These are phyloP conservation scores for Pichia phayaonensis DNA, from an alignment of 805 yeast species.

Conservation along the genomic window DNA sequence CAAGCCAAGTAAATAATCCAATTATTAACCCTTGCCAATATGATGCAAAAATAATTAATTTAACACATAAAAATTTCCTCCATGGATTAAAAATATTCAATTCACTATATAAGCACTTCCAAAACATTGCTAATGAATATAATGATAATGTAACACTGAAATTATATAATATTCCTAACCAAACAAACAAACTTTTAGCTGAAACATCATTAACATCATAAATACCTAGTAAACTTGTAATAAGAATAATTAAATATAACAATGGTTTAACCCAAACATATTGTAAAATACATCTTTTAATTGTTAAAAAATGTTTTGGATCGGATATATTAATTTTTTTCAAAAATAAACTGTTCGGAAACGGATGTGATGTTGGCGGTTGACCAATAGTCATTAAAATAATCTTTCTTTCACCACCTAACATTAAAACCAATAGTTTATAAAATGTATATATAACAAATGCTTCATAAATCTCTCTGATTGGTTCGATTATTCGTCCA, in stretches of 20 bases:
- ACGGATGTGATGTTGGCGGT: constrained; percentile 63
- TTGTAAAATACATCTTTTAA: constrained; percentile 83
- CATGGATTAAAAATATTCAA: constrained; percentile 76
- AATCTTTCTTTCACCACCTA: constrained; percentile 90
- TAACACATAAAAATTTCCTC: constrained; percentile 89
- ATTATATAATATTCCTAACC: constrained; percentile 70
- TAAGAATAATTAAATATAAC: constrained; percentile 49
- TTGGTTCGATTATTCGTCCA: constrained; percentile 55
- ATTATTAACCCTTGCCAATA: constrained; percentile 87
- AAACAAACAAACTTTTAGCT: constrained; percentile 43
- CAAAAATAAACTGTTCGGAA: constrained; percentile 40
- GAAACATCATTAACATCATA: constrained; percentile 47
- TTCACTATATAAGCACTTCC: constrained; percentile 83
- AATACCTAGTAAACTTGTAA: constrained; percentile 39
- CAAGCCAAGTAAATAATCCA: constrained; percentile 43
- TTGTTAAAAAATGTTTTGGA: constrained; percentile 65
- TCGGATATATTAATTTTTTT: constrained; percentile 74
- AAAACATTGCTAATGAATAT: constrained; percentile 80
- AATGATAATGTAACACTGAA: constrained; percentile 72
- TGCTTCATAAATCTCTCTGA: constrained; percentile 89
- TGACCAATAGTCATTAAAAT: constrained; percentile 55
- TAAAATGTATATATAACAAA: constrained; percentile 92
- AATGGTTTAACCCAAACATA: constrained; percentile 93
- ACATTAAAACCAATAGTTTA: constrained; percentile 67
- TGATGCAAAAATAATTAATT: constrained; percentile 91